phyloP scores from a whole-genome alignment of 148 eudicot genomes.

The Arbutus unedo region DNA sequence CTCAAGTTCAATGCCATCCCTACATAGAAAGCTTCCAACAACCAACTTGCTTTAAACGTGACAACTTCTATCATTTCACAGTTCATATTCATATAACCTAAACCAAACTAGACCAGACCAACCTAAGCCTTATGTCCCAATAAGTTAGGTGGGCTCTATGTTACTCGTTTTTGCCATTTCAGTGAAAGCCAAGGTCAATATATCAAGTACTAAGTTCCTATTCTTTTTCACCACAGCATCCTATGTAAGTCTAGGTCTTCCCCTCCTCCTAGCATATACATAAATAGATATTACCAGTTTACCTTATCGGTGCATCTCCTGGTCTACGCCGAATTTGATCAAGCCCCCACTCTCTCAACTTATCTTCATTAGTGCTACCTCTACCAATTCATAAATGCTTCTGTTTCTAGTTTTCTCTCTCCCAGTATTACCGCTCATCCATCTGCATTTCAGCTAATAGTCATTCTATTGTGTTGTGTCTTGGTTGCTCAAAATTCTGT shows the following conservation, averaged over 20 bases:
- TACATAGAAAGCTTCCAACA: background rate
- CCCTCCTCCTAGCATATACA: background rate
- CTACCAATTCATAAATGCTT: background rate
- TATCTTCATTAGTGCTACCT: background rate
- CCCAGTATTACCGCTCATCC: background rate
- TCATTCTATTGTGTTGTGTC: background rate
- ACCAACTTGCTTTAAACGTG: background rate
- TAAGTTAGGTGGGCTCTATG: background rate
- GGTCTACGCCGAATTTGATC: background rate
- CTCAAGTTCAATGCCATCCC: background rate
- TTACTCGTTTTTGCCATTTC: background rate
- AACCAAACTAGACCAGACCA: background rate
- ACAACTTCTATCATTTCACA: background rate
- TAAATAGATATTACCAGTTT: background rate
- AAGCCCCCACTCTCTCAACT: background rate
- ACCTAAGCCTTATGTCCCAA: background rate
- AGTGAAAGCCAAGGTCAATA: too few species aligned
- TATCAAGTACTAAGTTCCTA: background rate
- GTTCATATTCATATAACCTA: background rate
- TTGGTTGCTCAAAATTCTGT: background rate
- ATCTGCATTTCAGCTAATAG: background rate
- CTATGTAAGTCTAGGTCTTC: background rate
- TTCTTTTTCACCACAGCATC: background rate
- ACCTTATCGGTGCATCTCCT: background rate
- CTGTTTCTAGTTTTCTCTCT: background rate